A percentile compares a stretch with the other conserved stretches of the same genome.
phyloP scores from a whole-genome alignment of 1,284 basidiomycete species.

The Cutaneotrichosporon spelunceum region DNA sequence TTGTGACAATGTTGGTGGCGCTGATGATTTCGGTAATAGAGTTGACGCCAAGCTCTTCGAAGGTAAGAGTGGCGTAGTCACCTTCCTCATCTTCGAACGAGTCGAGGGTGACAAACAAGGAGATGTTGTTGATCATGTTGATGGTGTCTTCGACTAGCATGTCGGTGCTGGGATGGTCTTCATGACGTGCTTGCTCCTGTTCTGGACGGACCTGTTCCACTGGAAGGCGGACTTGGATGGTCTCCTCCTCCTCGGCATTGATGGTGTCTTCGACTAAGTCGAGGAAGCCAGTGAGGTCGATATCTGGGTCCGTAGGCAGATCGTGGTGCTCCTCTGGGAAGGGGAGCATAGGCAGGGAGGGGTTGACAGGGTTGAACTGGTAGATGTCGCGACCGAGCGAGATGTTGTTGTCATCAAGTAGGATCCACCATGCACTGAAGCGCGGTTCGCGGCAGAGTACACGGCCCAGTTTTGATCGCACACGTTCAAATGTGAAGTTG shows the following conservation, averaged over 20 bases:
- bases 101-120: background rate
- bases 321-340: background rate
- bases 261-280: background rate
- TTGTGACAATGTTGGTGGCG: too few relatives aligned
- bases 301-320: background rate
- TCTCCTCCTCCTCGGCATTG: background rate
- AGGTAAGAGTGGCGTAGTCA: background rate
- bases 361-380: background rate
- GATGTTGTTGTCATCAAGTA: background rate
- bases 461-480: background rate
- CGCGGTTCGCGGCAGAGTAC: background rate
- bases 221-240: background rate
- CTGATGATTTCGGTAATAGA: background rate
- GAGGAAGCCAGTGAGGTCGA: background rate
- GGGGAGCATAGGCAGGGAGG: background rate
- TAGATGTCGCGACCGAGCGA: background rate
- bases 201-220: background rate
- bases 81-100: background rate
- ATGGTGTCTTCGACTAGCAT: too few relatives aligned
- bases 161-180: background rate
- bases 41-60: background rate
- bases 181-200: background rate
- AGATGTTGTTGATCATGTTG: background rate
- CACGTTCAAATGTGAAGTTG: background rate
- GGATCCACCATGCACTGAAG: background rate